A percentile compares a stretch with the other conserved stretches of the same genome.
Conservation (phyloP, 2,329 filamentous ascomycete species). For the Cladophialophora bantiana region DNA sequence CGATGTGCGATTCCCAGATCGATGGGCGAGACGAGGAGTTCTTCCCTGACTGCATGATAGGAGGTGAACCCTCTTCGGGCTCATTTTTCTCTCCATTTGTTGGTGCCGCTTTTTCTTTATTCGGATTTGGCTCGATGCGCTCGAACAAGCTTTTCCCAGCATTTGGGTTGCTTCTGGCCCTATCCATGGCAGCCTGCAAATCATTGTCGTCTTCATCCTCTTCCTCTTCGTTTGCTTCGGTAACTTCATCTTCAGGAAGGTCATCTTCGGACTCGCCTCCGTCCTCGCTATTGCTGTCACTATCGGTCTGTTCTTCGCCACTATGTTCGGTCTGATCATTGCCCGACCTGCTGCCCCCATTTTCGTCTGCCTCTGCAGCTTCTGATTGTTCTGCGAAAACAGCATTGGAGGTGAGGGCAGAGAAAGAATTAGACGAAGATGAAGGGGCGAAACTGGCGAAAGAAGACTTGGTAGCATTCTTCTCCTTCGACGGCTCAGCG, state of each 20-base stretch:
- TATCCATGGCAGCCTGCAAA: constrained; percentile 31
- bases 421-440: constrained; percentile 31
- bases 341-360: constrained; percentile 30
- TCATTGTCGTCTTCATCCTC: constrained; percentile 37
- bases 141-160: constrained; percentile 39
- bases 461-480: constrained; percentile 13
- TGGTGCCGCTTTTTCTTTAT: constrained; percentile 22
- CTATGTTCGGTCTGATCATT: constrained; percentile 26
- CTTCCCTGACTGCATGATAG: constrained; percentile 44
- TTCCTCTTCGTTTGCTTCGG: constrained; percentile 28
- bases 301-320: constrained; percentile 28
- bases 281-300: constrained; percentile 28
- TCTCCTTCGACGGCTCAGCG: constrained; percentile 26
- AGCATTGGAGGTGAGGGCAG: constrained; percentile 20
- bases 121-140: constrained; percentile 37
- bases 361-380: constrained; percentile 29
- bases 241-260: constrained; percentile 28
- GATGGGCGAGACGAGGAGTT: constrained; percentile 43
- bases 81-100: constrained; percentile 25
- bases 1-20: constrained; percentile 50
- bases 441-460: constrained; percentile 17
- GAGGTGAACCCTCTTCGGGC: constrained; percentile 29
- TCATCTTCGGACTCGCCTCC: constrained; percentile 31
- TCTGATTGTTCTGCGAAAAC: constrained; percentile 8
- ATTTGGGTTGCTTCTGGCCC: constrained; percentile 24